These are phyloP conservation scores for Xylaria sp. DNA, from an alignment of 2,329 filamentous ascomycete genomes.

Conservation along the genomic window DNA sequence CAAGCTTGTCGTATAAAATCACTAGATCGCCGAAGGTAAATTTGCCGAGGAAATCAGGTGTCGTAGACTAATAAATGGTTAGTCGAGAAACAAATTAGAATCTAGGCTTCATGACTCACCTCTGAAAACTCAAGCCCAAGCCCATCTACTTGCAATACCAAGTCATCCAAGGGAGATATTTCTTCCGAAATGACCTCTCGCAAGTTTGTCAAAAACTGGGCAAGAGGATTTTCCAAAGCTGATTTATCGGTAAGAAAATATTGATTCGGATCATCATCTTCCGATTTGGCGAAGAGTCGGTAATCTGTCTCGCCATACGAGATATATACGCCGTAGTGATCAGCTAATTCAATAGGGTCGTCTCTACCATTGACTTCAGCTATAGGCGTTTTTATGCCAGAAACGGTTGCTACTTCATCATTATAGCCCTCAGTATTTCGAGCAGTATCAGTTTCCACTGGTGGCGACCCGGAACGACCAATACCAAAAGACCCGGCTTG, in stretches of 20 bases:
- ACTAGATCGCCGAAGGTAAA: slow-evolving; percentile 50
- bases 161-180: slow-evolving; percentile 50
- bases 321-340: slow-evolving; percentile 47
- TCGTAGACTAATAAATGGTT: slow-evolving; percentile 46
- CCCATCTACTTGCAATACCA: slow-evolving; percentile 50
- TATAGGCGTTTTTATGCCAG: slow-evolving; percentile 1
- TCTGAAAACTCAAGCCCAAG: slow-evolving; percentile 51
- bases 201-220: slow-evolving; percentile 46
- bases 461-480: slow-evolving; percentile 18
- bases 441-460: slow-evolving; percentile 12
- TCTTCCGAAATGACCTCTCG: slow-evolving; percentile 50
- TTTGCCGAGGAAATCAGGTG: slow-evolving; percentile 46
- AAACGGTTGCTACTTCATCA: background rate
- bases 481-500: slow-evolving; percentile 24
- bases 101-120: slow-evolving; percentile 41
- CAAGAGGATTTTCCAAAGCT: slow-evolving; percentile 44
- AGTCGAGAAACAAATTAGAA: slow-evolving; percentile 32
- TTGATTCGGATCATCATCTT: slow-evolving; percentile 50
- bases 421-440: slow-evolving; percentile 4
- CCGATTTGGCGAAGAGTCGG: slow-evolving; percentile 49
- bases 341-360: slow-evolving; percentile 41
- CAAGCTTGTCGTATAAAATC: slow-evolving; percentile 48
- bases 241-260: slow-evolving; percentile 50
- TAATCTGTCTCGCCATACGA: slow-evolving; percentile 50
- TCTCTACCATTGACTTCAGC: slow-evolving; percentile 30